Percentiles rank a stretch among this genome's conserved stretches.
Evolutionary conservation across 2,329 filamentous ascomycete species (phyloP).

Genomic region (Talaromyces sp.): DNA sequence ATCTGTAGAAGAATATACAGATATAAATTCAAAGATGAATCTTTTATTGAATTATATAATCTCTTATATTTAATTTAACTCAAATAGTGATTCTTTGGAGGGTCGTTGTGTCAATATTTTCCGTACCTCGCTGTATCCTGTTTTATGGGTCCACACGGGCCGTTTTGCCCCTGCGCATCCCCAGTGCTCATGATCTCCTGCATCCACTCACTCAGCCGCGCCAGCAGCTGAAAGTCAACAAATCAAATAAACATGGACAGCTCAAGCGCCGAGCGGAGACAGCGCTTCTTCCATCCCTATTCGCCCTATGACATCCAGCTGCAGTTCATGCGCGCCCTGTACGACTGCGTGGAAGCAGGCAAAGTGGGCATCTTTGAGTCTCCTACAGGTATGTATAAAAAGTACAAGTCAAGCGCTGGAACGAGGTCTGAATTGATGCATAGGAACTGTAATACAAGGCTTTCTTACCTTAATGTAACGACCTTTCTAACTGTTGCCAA

Average conservation of each 20-base stretch:
- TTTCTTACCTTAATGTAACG: neutral
- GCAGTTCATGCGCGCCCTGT: slow-evolving; percentile 80
- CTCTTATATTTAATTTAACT: no score
- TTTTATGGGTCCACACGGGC: no score
- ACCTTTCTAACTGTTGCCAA: slow-evolving; percentile 1
- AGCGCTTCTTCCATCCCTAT: slow-evolving; percentile 79
- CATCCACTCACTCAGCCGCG: neutral
- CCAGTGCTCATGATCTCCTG: no score
- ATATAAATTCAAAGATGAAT: no score
- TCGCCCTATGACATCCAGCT: slow-evolving; percentile 81
- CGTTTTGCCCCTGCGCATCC: no score
- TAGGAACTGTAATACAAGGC: slow-evolving; percentile 2
- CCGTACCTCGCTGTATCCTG: no score
- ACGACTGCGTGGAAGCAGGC: slow-evolving; percentile 69
- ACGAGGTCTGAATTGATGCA: neutral
- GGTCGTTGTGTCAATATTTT: no score
- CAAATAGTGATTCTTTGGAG: no score
- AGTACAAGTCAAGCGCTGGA: neutral
- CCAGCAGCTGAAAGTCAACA: neutral
- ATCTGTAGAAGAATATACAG: no score
- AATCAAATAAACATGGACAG: slow-evolving; percentile 23
- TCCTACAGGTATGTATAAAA: slow-evolving; percentile 64
- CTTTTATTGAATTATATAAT: no score
- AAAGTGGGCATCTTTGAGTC: slow-evolving; percentile 87
- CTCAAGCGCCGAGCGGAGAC: slow-evolving; percentile 13